These are phyloP conservation scores for Lycium barbarum DNA, from an alignment of 257 asterid genomes.

Conservation along the genomic window DNA sequence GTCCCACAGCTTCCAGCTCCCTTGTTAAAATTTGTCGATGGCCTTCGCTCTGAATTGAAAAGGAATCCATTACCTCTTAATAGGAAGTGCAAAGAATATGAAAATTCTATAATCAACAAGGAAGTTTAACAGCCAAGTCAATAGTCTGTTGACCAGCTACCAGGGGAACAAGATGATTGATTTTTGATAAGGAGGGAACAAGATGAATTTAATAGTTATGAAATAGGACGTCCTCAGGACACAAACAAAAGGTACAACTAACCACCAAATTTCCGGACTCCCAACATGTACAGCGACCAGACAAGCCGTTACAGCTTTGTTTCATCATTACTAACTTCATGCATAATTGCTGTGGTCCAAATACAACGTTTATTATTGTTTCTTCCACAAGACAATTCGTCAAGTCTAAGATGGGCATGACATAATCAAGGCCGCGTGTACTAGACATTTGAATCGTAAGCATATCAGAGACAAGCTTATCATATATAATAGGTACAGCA, in stretches of 20 bases:
- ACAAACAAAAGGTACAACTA: not conserved
- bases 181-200: not conserved
- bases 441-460: not conserved
- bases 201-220: constrained; percentile 2
- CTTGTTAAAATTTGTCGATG: constrained; percentile 94
- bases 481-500: not conserved
- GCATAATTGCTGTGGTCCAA: not conserved
- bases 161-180: not conserved
- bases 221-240: not conserved
- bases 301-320: not conserved
- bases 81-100: not conserved
- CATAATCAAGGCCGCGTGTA: not conserved
- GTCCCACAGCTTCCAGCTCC: constrained; percentile 98
- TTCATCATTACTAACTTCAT: not conserved
- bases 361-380: not conserved
- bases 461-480: not conserved
- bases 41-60: constrained; percentile 82
- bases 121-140: constrained; percentile 7
- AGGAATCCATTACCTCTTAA: not conserved
- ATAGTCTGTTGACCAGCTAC: not conserved
- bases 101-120: not conserved
- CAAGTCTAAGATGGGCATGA: constrained; percentile 5
- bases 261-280: not conserved
- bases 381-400: not conserved
- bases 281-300: not conserved